A percentile compares a stretch with the other conserved stretches of the same genome.
These are phyloP conservation scores for Baudoinia panamericana DNA, from an alignment of 495 filamentous ascomycete genomes.

Conservation along the genomic window DNA sequence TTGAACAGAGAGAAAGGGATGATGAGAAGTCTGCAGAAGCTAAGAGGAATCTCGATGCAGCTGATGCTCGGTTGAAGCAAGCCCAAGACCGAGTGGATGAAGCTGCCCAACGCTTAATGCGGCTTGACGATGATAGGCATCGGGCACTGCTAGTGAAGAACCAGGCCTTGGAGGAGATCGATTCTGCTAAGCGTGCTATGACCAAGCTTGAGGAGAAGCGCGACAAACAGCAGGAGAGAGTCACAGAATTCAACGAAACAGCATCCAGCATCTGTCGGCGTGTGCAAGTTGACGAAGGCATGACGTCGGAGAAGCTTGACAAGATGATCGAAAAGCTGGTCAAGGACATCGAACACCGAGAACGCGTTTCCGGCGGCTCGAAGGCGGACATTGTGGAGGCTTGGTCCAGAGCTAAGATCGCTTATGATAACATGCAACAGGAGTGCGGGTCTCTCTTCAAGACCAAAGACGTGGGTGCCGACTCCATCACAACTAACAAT, in stretches of 20 bases:
- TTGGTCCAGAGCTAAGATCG: constrained; percentile 33
- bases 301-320: constrained; percentile 50
- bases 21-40: constrained; percentile 32
- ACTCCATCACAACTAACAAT: background rate
- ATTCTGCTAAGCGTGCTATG: constrained; percentile 38
- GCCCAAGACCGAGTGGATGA: constrained; percentile 23
- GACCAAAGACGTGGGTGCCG: constrained; percentile 40
- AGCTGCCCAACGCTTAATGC: constrained; percentile 35
- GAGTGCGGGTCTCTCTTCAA: constrained; percentile 41
- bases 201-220: constrained; percentile 34
- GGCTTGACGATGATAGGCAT: constrained; percentile 40
- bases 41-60: constrained; percentile 32
- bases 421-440: constrained; percentile 33
- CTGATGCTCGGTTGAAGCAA: constrained; percentile 24
- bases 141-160: constrained; percentile 55
- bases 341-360: constrained; percentile 40
- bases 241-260: constrained; percentile 43
- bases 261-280: constrained; percentile 46
- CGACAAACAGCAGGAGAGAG: constrained; percentile 32
- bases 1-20: constrained; percentile 38
- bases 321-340: constrained; percentile 47
- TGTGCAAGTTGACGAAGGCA: constrained; percentile 52
- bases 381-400: constrained; percentile 50
- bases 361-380: constrained; percentile 44
- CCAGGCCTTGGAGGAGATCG: constrained; percentile 39